Evolutionary conservation across 1,139 yeast genomes (phyloP).

Genomic region (Magnusiomyces sp.): DNA sequence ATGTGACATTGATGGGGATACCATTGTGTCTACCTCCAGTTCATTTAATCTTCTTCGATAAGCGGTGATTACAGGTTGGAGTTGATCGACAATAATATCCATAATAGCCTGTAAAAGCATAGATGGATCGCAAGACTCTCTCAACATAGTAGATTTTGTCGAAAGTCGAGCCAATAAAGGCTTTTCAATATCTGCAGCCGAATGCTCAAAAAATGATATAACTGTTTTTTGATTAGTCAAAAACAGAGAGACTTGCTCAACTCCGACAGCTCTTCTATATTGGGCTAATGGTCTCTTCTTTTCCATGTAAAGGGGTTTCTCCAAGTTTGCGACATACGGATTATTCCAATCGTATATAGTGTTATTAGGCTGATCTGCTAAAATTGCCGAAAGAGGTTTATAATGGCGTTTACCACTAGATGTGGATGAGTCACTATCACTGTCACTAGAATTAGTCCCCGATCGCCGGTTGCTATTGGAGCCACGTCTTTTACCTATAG

Average conservation of each 20-base stretch:
- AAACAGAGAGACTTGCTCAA: conserved; percentile 47
- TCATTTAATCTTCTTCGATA: conserved; percentile 42
- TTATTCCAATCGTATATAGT: conserved; percentile 34
- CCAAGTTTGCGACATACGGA: no score
- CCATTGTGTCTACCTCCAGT: conserved; percentile 41
- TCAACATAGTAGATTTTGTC: conserved; percentile 38
- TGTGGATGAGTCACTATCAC: no score
- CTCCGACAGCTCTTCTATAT: conserved; percentile 40
- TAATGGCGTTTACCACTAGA: neutral
- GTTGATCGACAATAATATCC: conserved; percentile 48
- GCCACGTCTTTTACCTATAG: no score
- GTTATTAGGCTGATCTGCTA: conserved; percentile 10
- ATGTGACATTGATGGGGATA: conserved; percentile 41
- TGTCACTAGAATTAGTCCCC: no score
- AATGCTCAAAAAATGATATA: conserved; percentile 45
- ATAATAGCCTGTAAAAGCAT: conserved; percentile 44
- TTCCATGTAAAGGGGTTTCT: conserved; percentile 22
- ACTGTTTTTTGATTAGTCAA: conserved; percentile 38
- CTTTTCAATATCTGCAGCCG: conserved; percentile 42
- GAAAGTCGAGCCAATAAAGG: conserved; percentile 42
- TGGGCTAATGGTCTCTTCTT: conserved; percentile 39
- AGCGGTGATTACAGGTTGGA: conserved; percentile 52
- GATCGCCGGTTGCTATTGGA: no score
- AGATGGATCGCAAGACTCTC: conserved; percentile 44
- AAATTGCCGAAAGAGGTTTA: no score